Evolutionary conservation across 2,329 filamentous ascomycete genomes (phyloP).

Genomic region (Keithomyces neogunnii): DNA sequence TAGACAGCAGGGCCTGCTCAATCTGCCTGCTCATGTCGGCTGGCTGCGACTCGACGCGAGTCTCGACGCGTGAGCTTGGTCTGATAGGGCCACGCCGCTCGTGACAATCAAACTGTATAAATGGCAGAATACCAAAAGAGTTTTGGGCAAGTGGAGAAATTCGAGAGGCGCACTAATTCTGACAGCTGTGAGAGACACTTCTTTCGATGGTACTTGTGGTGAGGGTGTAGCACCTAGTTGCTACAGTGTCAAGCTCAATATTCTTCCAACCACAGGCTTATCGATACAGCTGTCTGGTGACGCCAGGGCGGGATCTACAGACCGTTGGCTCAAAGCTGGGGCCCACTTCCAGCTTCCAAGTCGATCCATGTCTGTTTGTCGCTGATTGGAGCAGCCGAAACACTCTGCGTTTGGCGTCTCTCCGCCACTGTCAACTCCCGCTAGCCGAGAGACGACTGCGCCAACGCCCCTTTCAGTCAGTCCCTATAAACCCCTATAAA

Average conservation of each 20-base stretch:
- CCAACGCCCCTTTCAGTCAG: neutral
- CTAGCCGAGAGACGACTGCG: too few species aligned
- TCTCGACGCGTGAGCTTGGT: neutral
- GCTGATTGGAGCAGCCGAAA: too few species aligned
- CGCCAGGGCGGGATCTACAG: too few species aligned
- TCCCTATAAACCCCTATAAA: neutral
- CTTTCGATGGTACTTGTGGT: neutral
- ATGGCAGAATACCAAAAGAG: too few species aligned
- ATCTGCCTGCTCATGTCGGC: slow-evolving; percentile 62
- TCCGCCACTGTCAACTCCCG: too few species aligned
- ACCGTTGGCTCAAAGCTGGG: too few species aligned
- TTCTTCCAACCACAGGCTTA: neutral
- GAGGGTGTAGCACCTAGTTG: neutral
- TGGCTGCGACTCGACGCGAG: neutral
- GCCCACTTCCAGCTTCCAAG: too few species aligned
- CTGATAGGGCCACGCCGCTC: neutral
- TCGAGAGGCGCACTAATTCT: neutral
- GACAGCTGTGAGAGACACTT: neutral
- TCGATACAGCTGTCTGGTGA: neutral
- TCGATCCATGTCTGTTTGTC: too few species aligned
- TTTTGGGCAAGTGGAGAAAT: neutral
- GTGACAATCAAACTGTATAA: neutral
- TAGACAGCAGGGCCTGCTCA: slow-evolving; percentile 62
- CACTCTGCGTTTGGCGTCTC: too few species aligned
- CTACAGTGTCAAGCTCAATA: too few species aligned